Conservation (phyloP, 2,329 filamentous ascomycete genomes). For the Fusarium sp. region DNA sequence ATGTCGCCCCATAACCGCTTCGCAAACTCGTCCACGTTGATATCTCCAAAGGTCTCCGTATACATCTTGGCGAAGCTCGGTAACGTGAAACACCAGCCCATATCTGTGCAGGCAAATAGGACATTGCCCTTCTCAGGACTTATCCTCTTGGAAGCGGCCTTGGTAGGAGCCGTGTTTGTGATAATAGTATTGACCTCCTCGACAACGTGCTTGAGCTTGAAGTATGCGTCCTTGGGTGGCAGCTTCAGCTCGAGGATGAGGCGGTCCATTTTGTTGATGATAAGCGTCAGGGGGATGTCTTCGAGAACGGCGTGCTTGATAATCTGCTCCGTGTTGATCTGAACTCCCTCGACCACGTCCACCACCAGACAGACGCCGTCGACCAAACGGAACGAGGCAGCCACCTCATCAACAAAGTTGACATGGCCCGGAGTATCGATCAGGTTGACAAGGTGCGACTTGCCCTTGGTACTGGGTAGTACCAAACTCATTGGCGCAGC, state of each 20-base stretch:
- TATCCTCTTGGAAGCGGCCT: slow-evolving; percentile 79
- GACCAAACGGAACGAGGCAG: slow-evolving; percentile 82
- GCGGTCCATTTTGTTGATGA: slow-evolving; percentile 98
- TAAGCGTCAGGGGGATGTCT: slow-evolving; percentile 84
- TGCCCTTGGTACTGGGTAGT: slow-evolving; percentile 85
- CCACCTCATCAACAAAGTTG: slow-evolving; percentile 98
- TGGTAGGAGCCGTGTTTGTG: slow-evolving; percentile 82
- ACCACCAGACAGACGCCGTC: slow-evolving; percentile 94
- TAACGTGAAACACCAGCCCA: slow-evolving; percentile 97
- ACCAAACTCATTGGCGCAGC: slow-evolving; percentile 93
- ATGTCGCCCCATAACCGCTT: slow-evolving; percentile 93
- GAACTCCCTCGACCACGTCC: slow-evolving; percentile 98
- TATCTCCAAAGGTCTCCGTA: slow-evolving; percentile 81
- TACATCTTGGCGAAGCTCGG: slow-evolving; percentile 97
- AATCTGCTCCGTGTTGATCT: slow-evolving; percentile 95
- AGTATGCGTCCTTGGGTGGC: slow-evolving; percentile 94
- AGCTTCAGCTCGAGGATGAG: slow-evolving; percentile 93
- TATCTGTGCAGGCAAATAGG: slow-evolving; percentile 90
- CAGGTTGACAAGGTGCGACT: slow-evolving; percentile 94
- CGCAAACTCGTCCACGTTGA: slow-evolving; percentile 85
- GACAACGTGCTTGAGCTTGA: slow-evolving; percentile 98
- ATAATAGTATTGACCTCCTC: slow-evolving; percentile 98
- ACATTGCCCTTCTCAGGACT: slow-evolving; percentile 98
- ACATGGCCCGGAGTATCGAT: slow-evolving; percentile 97
- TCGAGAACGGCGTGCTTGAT: slow-evolving; percentile 95